phyloP scores from a whole-genome alignment of 2,329 filamentous ascomycete species.

The Monilinia aucupariae region DNA sequence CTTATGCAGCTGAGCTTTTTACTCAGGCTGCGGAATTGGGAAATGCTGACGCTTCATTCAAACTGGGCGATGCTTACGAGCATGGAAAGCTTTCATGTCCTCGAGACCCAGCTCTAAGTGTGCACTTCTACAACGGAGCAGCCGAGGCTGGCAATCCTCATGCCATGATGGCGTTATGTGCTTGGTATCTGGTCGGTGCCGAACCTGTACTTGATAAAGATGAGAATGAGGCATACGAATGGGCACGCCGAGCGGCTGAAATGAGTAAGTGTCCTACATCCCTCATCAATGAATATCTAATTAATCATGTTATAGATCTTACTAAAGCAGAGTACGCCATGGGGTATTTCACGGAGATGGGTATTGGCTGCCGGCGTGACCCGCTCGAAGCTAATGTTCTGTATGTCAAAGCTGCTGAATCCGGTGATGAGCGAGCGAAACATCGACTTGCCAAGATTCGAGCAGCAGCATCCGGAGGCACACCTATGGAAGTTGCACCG shows the following conservation, averaged over 20 bases:
- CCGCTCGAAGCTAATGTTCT: slow-evolving; percentile 96
- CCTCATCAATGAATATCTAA: not conserved
- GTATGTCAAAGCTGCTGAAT: slow-evolving; percentile 94
- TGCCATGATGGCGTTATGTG: slow-evolving; percentile 97
- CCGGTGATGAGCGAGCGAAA: slow-evolving; percentile 84
- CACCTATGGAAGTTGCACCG: slow-evolving; percentile 32
- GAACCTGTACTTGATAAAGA: slow-evolving; percentile 90
- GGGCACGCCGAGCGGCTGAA: slow-evolving; percentile 83
- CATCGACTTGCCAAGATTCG: slow-evolving; percentile 82
- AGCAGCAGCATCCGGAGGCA: slow-evolving; percentile 59
- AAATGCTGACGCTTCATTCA: slow-evolving; percentile 77
- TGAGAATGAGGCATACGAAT: slow-evolving; percentile 93
- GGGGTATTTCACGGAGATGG: slow-evolving; percentile 97
- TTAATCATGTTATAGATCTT: slow-evolving; percentile 30
- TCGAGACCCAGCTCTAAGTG: slow-evolving; percentile 82
- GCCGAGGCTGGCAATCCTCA: slow-evolving; percentile 76
- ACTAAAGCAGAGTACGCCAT: slow-evolving; percentile 82
- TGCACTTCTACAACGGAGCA: slow-evolving; percentile 95
- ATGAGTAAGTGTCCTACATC: slow-evolving; percentile 55
- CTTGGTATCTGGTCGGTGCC: slow-evolving; percentile 96
- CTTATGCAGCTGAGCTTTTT: slow-evolving; percentile 88
- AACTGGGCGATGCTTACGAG: slow-evolving; percentile 95
- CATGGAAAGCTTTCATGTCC: slow-evolving; percentile 84
- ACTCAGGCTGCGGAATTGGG: slow-evolving; percentile 91
- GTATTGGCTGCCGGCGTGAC: slow-evolving; percentile 89